These are phyloP conservation scores for Phytopythium sindhum DNA, from an alignment of 352 stramenopile genomes.

Conservation along the genomic window DNA sequence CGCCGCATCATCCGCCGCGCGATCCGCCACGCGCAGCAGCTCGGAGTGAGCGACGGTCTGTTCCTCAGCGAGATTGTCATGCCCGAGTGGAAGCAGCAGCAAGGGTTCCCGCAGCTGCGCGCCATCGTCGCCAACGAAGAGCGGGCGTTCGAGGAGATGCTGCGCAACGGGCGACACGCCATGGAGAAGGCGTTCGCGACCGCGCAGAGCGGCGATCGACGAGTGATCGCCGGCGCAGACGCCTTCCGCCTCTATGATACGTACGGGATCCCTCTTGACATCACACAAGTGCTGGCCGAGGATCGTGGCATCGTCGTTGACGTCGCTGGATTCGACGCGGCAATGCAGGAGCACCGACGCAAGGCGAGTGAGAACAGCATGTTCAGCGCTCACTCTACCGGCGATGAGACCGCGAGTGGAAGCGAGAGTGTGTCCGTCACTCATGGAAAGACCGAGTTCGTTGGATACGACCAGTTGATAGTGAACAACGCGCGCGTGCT, in stretches of 20 bases:
- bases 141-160: constrained; percentile 69
- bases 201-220: constrained; percentile 9
- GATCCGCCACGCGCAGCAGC: constrained; percentile 67
- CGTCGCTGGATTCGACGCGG: constrained; percentile 38
- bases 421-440: background rate
- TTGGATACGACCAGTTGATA: constrained; percentile 53
- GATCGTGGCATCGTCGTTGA: constrained; percentile 62
- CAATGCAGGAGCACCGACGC: constrained; percentile 49
- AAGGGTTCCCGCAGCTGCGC: constrained; percentile 55
- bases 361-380: constrained; percentile 37
- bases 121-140: constrained; percentile 72
- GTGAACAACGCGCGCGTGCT: constrained; percentile 35
- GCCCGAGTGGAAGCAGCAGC: constrained; percentile 32
- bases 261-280: constrained; percentile 73
- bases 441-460: constrained; percentile 29
- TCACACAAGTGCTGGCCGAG: constrained; percentile 64
- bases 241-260: constrained; percentile 77
- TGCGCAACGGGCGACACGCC: constrained; percentile 46
- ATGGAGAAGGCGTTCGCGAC: constrained; percentile 59
- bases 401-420: background rate
- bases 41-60: constrained; percentile 36
- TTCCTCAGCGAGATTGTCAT: constrained; percentile 55
- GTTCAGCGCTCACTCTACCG: constrained; percentile 25
- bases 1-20: constrained; percentile 92
- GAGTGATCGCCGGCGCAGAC: constrained; percentile 40